Evolutionary conservation across 176 grass and related monocot genomes (phyloP), one percentile per base, ranked within the genome.

Genomic region (Hordeum marinum): DNA sequence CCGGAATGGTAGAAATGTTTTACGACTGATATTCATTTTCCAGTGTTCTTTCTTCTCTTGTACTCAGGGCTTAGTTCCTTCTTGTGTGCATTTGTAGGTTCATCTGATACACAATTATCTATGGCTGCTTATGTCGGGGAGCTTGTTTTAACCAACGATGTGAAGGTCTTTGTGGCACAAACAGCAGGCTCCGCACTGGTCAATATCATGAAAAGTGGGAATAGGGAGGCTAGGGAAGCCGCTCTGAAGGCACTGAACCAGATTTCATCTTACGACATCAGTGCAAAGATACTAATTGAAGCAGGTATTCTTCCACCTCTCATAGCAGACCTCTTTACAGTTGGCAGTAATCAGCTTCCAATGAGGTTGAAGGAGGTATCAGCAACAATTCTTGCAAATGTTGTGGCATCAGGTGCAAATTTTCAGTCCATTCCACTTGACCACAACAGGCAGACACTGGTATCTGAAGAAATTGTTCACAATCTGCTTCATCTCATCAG

Each of bases 401-500:
- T 98, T 84, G 96, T 98, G 59, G 87, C 93, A 80, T 98, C 91
- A 24, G 93, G 93, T 86, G 89, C 83, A 72, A 85, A 69, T 85
- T 93, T 95, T 87, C 89, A 92, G 54, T 91, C 85, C 58, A 92
- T 95, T 83, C 96, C 85, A 40, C 87, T 95, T 68, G 91, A 91
- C 90, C 80, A 87, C 52, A 91, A 83, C 69, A 65, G 61, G 43
- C 91, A 91, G 85, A 98, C 91, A 20, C 84, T 98, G 59, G 91
- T 98, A 64, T 98, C 96, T 32, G 96, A 98, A 84, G 93, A 98
- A 63, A 95, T 98, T 86, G 86, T 98, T 66, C 96, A 98, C 82
- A 98, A 95, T 90, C 87, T 98, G 55, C 91, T 98, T 76, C 93
- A 98, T 98, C 85, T 98, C 79, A 98, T 98, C 77, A 98, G 96